Conservation (phyloP, 495 filamentous ascomycete genomes). For the Neurospora africana region DNA sequence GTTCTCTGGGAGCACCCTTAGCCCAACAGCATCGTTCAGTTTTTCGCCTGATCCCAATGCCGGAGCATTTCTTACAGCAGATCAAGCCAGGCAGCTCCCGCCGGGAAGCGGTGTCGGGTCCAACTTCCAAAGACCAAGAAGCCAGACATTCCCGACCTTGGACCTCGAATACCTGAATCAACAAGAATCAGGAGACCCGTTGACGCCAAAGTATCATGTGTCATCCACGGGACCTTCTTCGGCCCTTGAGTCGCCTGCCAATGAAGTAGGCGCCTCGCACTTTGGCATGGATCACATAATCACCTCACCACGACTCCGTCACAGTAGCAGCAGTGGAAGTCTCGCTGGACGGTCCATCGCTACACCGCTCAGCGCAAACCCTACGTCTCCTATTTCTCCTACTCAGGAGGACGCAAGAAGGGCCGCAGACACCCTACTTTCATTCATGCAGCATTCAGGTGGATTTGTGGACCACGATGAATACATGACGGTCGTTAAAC, state of each 20-base stretch:
- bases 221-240: slow-evolving; percentile 47
- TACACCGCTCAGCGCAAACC: slow-evolving; percentile 30
- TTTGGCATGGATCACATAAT: slow-evolving; percentile 45
- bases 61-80: slow-evolving; percentile 58
- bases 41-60: slow-evolving; percentile 66
- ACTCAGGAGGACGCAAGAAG: slow-evolving; percentile 82
- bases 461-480: slow-evolving; percentile 71
- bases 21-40: slow-evolving; percentile 73
- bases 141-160: slow-evolving; percentile 79
- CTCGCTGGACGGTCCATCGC: slow-evolving; percentile 35
- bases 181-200: slow-evolving; percentile 48
- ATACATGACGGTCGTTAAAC: slow-evolving; percentile 67
- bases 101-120: slow-evolving; percentile 29
- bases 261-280: slow-evolving; percentile 40
- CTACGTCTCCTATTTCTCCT: slow-evolving; percentile 50
- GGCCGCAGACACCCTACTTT: slow-evolving; percentile 77
- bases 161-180: slow-evolving; percentile 65
- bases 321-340: slow-evolving; percentile 44
- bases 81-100: slow-evolving; percentile 51
- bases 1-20: slow-evolving; percentile 65
- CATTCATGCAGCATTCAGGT: slow-evolving; percentile 65
- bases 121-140: slow-evolving; percentile 66
- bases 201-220: slow-evolving; percentile 54
- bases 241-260: slow-evolving; percentile 60
- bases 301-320: slow-evolving; percentile 40